A percentile compares a stretch with the other conserved stretches of the same genome.
Evolutionary conservation across 441 rosid genomes (phyloP).

Genomic region (Adansonia gregorii): DNA sequence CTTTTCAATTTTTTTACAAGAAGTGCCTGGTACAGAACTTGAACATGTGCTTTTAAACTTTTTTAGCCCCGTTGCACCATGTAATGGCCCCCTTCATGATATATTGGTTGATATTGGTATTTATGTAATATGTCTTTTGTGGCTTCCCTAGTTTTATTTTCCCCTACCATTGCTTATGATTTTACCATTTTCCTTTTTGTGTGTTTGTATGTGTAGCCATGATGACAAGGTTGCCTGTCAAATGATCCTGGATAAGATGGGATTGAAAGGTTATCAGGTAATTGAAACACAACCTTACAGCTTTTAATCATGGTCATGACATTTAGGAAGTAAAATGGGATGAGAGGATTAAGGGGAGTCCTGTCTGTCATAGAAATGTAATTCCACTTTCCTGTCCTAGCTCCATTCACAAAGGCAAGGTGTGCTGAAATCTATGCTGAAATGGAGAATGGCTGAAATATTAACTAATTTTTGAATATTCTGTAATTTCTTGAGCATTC

Average conservation of each 20-base stretch:
- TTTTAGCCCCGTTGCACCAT: neutral
- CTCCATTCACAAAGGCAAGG: neutral
- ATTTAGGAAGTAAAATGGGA: neutral
- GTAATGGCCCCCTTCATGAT: neutral
- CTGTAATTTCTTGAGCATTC: constrained; percentile 10
- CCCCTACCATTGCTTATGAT: neutral
- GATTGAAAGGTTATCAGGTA: constrained; percentile 78
- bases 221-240: constrained; percentile 67
- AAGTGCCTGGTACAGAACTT: constrained; percentile 4
- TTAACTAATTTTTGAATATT: neutral
- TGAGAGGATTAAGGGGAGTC: constrained; percentile 5
- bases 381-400: neutral
- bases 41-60: neutral
- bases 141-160: neutral
- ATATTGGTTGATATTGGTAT: constrained; percentile 15
- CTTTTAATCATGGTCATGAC: constrained; percentile 14
- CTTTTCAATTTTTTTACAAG: neutral
- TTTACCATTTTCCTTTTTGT: constrained; percentile 21
- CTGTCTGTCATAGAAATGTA: constrained; percentile 22
- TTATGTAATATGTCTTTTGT: constrained; percentile 20
- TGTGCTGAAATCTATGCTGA: neutral
- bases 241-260: constrained; percentile 71
- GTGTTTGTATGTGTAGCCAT: constrained; percentile 42
- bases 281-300: constrained; percentile 26
- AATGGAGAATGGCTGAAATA: neutral